Conservation (phyloP, 306 rosid species). For the Lathyrus oleraceus region DNA sequence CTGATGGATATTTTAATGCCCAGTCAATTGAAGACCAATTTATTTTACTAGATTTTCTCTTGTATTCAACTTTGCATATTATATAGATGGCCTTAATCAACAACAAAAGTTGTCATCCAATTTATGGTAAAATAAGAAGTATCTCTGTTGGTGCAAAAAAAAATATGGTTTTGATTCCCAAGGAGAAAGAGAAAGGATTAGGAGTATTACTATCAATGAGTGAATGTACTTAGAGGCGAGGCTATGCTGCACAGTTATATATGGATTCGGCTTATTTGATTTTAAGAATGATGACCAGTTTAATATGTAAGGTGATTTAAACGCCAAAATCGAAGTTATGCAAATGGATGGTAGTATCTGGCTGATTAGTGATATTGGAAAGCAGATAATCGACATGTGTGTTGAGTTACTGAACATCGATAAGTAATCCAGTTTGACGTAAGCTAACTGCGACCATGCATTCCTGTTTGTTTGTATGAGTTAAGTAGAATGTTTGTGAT, state of each 20-base stretch:
- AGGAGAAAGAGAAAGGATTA: not conserved
- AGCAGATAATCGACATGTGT: not conserved
- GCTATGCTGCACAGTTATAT: not conserved
- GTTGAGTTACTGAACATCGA: not conserved
- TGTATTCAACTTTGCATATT: not conserved
- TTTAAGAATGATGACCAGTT: not conserved
- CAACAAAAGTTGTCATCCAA: conserved; percentile 2
- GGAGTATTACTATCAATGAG: not conserved
- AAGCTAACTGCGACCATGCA: not conserved
- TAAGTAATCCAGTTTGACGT: not conserved
- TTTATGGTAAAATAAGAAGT: conserved; percentile 1
- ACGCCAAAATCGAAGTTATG: not conserved
- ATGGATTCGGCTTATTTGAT: not conserved
- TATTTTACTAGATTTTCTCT: conserved; percentile 1
- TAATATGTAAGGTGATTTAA: not conserved
- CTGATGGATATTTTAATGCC: not conserved
- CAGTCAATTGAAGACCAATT: not conserved
- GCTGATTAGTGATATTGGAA: not conserved
- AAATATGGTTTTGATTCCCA: not conserved
- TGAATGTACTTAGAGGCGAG: not conserved
- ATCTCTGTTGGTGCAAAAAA: not conserved
- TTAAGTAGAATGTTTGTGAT: not conserved
- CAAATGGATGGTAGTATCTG: not conserved
- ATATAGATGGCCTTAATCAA: not conserved
- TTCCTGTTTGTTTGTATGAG: not conserved